Base-by-base conservation (phyloP, 306 rosid genomes). In the Ceratonia siliqua region DNA sequence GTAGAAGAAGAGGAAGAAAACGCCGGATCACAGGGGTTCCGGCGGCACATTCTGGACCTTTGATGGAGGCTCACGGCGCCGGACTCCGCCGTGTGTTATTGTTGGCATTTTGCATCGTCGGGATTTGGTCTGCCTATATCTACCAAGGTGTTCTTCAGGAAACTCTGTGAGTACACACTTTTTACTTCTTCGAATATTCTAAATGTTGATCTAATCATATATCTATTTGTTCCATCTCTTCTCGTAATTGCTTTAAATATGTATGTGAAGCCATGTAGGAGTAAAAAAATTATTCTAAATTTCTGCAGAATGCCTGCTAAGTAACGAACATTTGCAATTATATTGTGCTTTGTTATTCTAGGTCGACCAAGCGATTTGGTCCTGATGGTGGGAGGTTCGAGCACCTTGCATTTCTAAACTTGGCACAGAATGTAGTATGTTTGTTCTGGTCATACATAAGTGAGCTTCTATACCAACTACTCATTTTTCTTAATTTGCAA, bases 81-180 rank as follows among this genome's bases (percentile, higher is more conserved):
- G 92, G 89, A 3, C 71, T 87, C 79, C 80, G 82, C 78, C 92
- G 92, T 20, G 82, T 85, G 12, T 30, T 77, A 0, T 82, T 88
- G 12, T 76, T 91, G 76, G 85, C 80, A 57, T 85, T 91, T 46
- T 91, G 92, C 82, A 82, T 87, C 30, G 80, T 67, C 75, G 96
- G 94, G 7, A 89, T 91, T 39, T 91, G 96, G 89, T 76, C 90
- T 12, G 90, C 96, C 2, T 91, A 91, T 66, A 91, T 91, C 75
- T 85, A 88, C 66, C 96, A 91, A 72, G 91, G 93, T 21, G 68
- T 91, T 76, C 90, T 91, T 63, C 96, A 90, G 73, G 93, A 90
- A 87, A 88, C 86, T 57, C 86, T 91, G 96, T 86, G 56, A 70
- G 86, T 72, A 28, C 20, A 0, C 25, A 24, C 41, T 42, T 8